Evolutionary conservation across 345 rosid genomes (phyloP).

Genomic region (Iberis pinnata): DNA sequence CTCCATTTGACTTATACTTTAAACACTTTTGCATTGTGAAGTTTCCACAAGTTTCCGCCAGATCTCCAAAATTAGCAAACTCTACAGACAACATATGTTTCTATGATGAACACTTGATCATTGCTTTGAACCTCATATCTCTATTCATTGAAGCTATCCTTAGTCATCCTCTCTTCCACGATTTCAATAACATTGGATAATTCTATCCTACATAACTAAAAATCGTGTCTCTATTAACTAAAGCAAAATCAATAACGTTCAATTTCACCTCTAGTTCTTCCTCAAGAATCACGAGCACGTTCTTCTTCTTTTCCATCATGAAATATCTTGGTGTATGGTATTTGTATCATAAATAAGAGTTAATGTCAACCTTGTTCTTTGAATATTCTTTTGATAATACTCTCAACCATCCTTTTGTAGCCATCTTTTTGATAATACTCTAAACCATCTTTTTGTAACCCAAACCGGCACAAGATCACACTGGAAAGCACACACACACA

Average conservation of each 20-base stretch:
- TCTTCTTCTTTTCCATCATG: constrained; percentile 44
- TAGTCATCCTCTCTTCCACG: constrained; percentile 38
- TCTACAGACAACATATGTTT: constrained; percentile 48
- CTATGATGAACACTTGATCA: constrained; percentile 37
- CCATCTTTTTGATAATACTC: constrained; percentile 83
- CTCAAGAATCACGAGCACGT: constrained; percentile 62
- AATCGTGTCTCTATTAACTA: constrained; percentile 60
- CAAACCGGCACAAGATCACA: constrained; percentile 96
- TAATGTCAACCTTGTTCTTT: too few relatives aligned
- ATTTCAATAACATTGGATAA: constrained; percentile 46
- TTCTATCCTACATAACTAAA: constrained; percentile 49
- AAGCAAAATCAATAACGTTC: constrained; percentile 38
- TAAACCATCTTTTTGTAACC: constrained; percentile 94
- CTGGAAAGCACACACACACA: constrained; percentile 28
- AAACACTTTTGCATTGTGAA: constrained; percentile 47
- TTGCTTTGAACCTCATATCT: constrained; percentile 38
- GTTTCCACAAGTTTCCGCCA: constrained; percentile 56
- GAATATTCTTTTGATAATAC: constrained; percentile 85
- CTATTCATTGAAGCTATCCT: constrained; percentile 17
- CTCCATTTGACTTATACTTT: constrained; percentile 37
- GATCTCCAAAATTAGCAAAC: constrained; percentile 75
- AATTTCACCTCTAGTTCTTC: constrained; percentile 50
- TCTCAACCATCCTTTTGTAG: constrained; percentile 91
- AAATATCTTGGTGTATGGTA: constrained; percentile 75
- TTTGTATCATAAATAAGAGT: neutral